Percentiles rank a stretch among this genome's conserved stretches.
Conservation (phyloP, 768 basidiomycete genomes). For the Gautieria morchelliformis region DNA sequence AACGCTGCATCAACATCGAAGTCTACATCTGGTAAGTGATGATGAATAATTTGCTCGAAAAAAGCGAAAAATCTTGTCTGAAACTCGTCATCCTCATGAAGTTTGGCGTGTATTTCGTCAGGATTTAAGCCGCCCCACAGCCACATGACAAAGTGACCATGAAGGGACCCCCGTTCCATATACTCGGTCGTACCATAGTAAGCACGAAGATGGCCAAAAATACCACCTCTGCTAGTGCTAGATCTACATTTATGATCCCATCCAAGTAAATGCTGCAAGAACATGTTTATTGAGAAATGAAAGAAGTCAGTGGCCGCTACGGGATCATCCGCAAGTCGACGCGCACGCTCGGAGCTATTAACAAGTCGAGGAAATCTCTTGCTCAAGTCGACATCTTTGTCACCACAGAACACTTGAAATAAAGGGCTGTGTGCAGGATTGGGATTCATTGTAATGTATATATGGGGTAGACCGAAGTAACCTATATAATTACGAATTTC, state of each 20-base stretch:
- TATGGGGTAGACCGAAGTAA: too few species aligned
- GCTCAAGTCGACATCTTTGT: constrained; percentile 3
- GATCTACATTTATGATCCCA: constrained; percentile 16
- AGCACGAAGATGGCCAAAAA: constrained; percentile 21
- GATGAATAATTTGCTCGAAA: constrained; percentile 24
- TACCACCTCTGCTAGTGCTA: constrained; percentile 15
- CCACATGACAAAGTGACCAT: constrained; percentile 26
- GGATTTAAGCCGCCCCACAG: constrained; percentile 23
- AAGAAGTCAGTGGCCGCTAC: constrained; percentile 28
- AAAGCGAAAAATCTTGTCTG: constrained; percentile 4
- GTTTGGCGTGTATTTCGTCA: constrained; percentile 17
- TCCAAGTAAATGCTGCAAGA: constrained; percentile 21
- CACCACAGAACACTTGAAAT: constrained; percentile 10
- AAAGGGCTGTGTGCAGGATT: too few species aligned
- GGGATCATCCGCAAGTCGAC: constrained; percentile 21
- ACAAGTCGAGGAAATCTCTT: constrained; percentile 16
- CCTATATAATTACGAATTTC: too few species aligned
- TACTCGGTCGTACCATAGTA: constrained; percentile 21
- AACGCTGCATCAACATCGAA: not conserved
- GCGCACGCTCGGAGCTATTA: constrained; percentile 12
- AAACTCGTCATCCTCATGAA: constrained; percentile 10
- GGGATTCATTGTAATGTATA: too few species aligned
- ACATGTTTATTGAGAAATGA: constrained; percentile 16
- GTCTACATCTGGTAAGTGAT: constrained; percentile 17
- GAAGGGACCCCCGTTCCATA: constrained; percentile 19